Evolutionary conservation across 768 basidiomycete genomes (phyloP).

Genomic region (Boletus rex-veris): DNA sequence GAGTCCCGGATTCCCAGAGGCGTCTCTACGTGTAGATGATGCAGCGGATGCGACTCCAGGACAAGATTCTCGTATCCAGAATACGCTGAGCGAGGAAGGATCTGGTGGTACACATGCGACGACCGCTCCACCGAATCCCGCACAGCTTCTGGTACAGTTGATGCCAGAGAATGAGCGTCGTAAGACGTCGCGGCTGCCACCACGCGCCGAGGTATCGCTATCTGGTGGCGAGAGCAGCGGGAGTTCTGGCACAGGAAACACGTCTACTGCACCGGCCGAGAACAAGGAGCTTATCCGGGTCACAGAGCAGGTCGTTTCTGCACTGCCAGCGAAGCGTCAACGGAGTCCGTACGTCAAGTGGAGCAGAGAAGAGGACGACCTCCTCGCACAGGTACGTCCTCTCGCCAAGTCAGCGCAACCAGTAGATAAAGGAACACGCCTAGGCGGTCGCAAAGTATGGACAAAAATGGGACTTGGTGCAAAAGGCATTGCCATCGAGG

Average conservation of each 20-base stretch:
- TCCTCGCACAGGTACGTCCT: constrained; percentile 34
- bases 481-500: constrained; percentile 38
- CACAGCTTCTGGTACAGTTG: not conserved
- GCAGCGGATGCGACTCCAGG: constrained; percentile 16
- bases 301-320: constrained; percentile 28
- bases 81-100: not conserved
- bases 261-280: not conserved
- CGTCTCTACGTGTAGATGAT: constrained; percentile 2
- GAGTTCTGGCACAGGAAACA: not conserved
- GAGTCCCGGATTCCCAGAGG: not conserved
- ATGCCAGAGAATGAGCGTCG: not conserved
- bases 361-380: constrained; percentile 42
- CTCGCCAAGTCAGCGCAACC: not conserved
- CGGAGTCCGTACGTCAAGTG: constrained; percentile 42
- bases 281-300: constrained; percentile 26
- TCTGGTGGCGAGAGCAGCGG: constrained; percentile 2
- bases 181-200: constrained; percentile 6
- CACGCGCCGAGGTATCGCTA: constrained; percentile 7
- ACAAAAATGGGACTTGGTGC: constrained; percentile 40
- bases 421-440: not conserved
- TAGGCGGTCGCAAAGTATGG: constrained; percentile 40
- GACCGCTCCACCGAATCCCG: not conserved
- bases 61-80: constrained; percentile 8
- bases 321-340: constrained; percentile 31
- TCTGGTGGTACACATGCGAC: not conserved